phyloP scores from a whole-genome alignment of 805 yeast species.

The Yarrowia sp. region DNA sequence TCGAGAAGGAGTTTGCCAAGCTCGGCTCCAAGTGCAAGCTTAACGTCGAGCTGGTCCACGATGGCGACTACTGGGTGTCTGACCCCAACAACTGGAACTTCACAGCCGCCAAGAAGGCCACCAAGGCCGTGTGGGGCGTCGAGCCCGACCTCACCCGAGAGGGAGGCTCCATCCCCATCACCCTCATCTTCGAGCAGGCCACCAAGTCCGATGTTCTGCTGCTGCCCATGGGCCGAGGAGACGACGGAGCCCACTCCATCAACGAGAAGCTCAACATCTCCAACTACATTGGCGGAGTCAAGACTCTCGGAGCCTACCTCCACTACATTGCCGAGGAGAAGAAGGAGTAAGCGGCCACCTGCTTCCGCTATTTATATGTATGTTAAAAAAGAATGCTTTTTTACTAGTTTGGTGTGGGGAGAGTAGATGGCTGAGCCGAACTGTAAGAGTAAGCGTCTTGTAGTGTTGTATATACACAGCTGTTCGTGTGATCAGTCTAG shows the following conservation, averaged over 20 bases:
- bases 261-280: slow-evolving; percentile 88
- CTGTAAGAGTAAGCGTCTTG: too few species aligned
- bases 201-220: slow-evolving; percentile 81
- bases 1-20: slow-evolving; percentile 60
- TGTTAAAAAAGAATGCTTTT: too few species aligned
- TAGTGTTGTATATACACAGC: too few species aligned
- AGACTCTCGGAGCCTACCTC: slow-evolving; percentile 88
- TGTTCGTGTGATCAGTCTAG: too few species aligned
- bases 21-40: slow-evolving; percentile 75
- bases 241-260: slow-evolving; percentile 98
- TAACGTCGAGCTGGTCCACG: slow-evolving; percentile 78
- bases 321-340: slow-evolving; percentile 65
- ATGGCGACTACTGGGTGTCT: slow-evolving; percentile 94
- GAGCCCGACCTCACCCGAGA: slow-evolving; percentile 98
- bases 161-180: slow-evolving; percentile 98
- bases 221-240: slow-evolving; percentile 98
- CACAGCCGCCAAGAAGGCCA: slow-evolving; percentile 92
- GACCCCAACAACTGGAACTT: slow-evolving; percentile 91
- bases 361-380: background rate
- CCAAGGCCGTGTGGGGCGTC: slow-evolving; percentile 89
- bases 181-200: slow-evolving; percentile 86
- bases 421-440: too few species aligned
- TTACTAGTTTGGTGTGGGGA: too few species aligned
- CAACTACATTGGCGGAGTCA: slow-evolving; percentile 90
- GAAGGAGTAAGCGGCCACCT: slow-evolving; percentile 5